Conservation (phyloP, 441 rosid species). For the Syzygium syzygioides region DNA sequence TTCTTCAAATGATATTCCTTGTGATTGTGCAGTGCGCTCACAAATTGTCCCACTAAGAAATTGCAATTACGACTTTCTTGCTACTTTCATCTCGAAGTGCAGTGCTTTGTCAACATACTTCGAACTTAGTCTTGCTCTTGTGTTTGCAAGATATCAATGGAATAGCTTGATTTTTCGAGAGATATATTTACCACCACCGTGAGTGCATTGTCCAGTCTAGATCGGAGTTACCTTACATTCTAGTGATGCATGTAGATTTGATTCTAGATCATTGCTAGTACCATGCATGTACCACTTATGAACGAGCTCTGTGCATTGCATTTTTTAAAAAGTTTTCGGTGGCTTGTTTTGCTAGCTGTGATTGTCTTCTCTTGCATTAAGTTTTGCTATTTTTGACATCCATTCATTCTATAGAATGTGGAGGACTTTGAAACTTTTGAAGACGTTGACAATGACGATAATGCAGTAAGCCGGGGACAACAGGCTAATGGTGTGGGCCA, state of each 20-base stretch:
- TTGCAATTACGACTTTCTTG: neutral
- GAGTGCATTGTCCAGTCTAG: neutral
- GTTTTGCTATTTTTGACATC: conserved; percentile 8
- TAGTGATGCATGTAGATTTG: neutral
- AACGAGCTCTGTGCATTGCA: neutral
- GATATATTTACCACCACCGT: neutral
- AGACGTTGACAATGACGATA: conserved; percentile 27
- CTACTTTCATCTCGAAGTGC: neutral
- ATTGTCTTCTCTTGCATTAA: neutral
- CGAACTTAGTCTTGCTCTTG: neutral
- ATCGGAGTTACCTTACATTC: neutral
- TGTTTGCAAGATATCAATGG: neutral
- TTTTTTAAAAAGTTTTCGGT: neutral
- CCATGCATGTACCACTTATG: neutral
- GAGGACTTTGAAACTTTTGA: conserved; percentile 11
- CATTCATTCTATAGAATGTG: conserved; percentile 12
- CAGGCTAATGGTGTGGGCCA: conserved; percentile 24
- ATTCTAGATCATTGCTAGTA: neutral
- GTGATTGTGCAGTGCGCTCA: neutral
- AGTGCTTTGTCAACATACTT: neutral
- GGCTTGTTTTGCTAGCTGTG: neutral
- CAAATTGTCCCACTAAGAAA: neutral
- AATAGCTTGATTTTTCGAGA: neutral
- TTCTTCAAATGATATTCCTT: neutral
- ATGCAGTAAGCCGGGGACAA: conserved; percentile 25